phyloP scores from a whole-genome alignment of 73 alveolate genomes.

The Uronychia setigera region DNA sequence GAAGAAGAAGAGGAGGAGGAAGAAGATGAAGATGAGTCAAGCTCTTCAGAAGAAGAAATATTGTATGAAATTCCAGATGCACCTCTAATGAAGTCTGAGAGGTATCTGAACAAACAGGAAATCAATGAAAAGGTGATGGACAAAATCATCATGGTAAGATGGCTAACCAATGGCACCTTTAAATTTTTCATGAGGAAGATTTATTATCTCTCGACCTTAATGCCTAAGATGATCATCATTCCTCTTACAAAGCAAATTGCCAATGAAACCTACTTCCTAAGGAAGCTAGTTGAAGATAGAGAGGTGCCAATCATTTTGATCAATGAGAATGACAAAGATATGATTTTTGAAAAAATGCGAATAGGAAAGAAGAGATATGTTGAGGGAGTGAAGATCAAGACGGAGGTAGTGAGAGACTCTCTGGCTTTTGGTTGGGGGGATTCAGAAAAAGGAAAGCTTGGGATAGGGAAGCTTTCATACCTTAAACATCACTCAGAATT shows the following conservation, averaged over 20 bases:
- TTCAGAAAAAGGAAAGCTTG: neutral
- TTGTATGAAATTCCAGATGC: neutral
- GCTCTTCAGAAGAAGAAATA: neutral
- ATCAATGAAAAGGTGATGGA: neutral
- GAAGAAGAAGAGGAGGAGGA: neutral
- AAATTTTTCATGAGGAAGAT: neutral
- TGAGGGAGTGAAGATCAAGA: neutral
- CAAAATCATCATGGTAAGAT: neutral
- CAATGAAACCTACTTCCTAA: neutral
- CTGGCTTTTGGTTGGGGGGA: neutral
- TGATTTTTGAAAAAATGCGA: neutral
- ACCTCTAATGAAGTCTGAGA: neutral
- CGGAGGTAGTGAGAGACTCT: neutral
- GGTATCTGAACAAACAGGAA: neutral
- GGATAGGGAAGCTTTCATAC: neutral
- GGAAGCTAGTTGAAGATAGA: neutral
- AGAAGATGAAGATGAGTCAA: neutral
- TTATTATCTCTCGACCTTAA: neutral
- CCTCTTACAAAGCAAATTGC: neutral
- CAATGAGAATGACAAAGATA: neutral
- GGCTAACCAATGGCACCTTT: neutral
- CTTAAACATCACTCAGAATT: neutral
- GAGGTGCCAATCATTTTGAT: neutral
- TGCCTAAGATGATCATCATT: neutral
- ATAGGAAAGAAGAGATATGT: neutral